Evolutionary conservation across 306 rosid genomes (phyloP), one percentile per base, ranked within the genome.

Genomic region (Citrullus colocynthis): DNA sequence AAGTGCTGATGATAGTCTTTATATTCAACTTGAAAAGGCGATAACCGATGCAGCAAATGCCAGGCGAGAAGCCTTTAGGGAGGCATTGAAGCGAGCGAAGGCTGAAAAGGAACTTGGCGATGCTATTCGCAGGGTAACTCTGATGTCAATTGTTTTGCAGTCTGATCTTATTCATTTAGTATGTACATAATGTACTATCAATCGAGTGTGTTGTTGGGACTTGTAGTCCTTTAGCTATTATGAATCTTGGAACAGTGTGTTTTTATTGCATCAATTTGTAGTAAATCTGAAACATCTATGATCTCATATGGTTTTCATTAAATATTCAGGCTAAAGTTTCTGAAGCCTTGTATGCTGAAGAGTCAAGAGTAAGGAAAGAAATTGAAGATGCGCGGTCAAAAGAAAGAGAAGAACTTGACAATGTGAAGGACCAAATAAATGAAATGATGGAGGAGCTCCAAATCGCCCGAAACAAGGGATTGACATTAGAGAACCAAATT

Each of bases 41-140:
- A 86, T 86, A 85, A 73, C 85, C 15, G 97, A 92, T 88, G 91
- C 96, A 70, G 87, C 80, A 76, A 86, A 82, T 64, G 93, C 92
- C 45, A 89, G 78, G 80, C 75, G 71, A 48, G 89, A 86, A 44
- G 93, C 88, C 28, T 90, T 79, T 86, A 82, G 83, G 52, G 97
- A 90, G 87, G 80, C 85, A 71, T 4, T 83, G 74, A 85, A 84
- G 80, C 90, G 93, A 57, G 86, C 84, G 20, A 89, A 84, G 81
- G 92, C 97, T 75, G 93, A 95, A 87, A 92, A 84, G 66, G 88
- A 89, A 65, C 90, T 88, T 80, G 77, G 85, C 60, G 86, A 88
- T 64, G 84, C 90, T 74, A 82, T 88, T 37, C 76, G 86, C 73
- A 85, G 79, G 93, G 99, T 95, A 90, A 79, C 3, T 48, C 9